Evolutionary conservation across 2,329 filamentous ascomycete genomes (phyloP), one percentile per base, ranked within the genome.

Genomic region (Grosmannia penicillata): DNA sequence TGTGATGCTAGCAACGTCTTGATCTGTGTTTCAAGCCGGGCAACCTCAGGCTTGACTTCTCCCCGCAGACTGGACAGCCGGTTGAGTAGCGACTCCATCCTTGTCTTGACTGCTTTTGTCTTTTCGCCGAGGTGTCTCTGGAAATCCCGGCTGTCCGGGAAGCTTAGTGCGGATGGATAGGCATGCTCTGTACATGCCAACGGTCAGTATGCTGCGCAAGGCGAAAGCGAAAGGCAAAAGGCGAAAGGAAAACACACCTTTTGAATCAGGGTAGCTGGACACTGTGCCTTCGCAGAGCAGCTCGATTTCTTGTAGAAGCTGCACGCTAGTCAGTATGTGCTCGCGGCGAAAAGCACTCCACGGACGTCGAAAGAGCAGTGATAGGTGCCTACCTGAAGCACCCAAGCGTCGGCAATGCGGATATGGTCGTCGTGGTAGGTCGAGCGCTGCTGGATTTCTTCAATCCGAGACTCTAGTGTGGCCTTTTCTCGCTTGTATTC

Each of bases 401-500:
- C 93, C 91, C 91, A 98, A 45, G 77, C 73, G 65, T 98, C 87
- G 49, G 95, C 78, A 46, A 86, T 73, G 52, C 89, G 78, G 37
- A 98, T 65, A 56, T 96, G 91, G 50, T 96, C 86, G 60, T 96
- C 85, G 60, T 96, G 85, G 59, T 91, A 77, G 45, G 73, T 70
- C 23, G 82, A 75, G 53, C 76, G 73, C 56, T 85, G 86, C 47
- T 82, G 74, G 45, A 93, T 65, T 47, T 93, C 82, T 53, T 79
- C 79, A 44, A 95, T 66, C 53, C 83, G 82, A 42, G 75, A 68
- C 62, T 96, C 87, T 45, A 93, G 65, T 29, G 81, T 82, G 41
- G 72, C 69, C 56, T 86, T 87, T 56, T 93, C 85, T 50, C 91
- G 78, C 62, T 93, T 94, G 61, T 93, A 95, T 61, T 96, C 91